These are phyloP conservation scores for Pythium utonaiense DNA, from an alignment of 352 stramenopile genomes.

Conservation along the genomic window DNA sequence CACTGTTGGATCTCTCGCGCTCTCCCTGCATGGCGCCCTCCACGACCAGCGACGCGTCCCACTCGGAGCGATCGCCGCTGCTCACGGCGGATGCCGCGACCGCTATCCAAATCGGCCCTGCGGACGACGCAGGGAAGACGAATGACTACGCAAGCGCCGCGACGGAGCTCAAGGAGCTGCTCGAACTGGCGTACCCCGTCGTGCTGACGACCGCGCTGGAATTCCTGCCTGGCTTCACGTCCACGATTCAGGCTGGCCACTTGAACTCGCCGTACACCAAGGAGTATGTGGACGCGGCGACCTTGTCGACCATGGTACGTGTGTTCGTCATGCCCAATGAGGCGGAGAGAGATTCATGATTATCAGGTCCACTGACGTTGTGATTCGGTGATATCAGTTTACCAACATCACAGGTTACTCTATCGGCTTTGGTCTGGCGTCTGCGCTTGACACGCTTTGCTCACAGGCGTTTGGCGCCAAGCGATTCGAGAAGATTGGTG, in stretches of 20 bases:
- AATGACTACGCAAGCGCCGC: constrained; percentile 15
- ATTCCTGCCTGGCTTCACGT: constrained; percentile 53
- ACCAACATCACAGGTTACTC: constrained; percentile 65
- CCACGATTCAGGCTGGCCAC: constrained; percentile 66
- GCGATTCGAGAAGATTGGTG: constrained; percentile 52
- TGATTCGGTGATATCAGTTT: constrained; percentile 22
- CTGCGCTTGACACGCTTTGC: constrained; percentile 74
- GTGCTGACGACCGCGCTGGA: constrained; percentile 46
- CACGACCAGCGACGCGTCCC: neutral
- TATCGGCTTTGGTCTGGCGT: constrained; percentile 59
- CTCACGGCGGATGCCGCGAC: neutral
- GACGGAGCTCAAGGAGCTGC: constrained; percentile 37
- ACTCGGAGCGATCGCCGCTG: constrained; percentile 10
- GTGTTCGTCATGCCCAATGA: too few relatives aligned
- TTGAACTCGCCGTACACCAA: constrained; percentile 48
- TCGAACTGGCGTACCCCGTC: constrained; percentile 45
- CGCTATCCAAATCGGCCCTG: neutral
- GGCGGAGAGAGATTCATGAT: neutral
- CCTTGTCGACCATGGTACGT: constrained; percentile 63
- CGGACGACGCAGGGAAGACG: neutral
- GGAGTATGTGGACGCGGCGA: constrained; percentile 64
- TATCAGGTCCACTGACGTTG: neutral
- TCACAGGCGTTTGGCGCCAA: constrained; percentile 60
- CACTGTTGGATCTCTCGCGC: too few relatives aligned
- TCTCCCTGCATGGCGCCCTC: neutral